These are phyloP conservation scores for Penicillium brasilianum DNA, from an alignment of 2,329 filamentous ascomycete genomes.

Conservation along the genomic window DNA sequence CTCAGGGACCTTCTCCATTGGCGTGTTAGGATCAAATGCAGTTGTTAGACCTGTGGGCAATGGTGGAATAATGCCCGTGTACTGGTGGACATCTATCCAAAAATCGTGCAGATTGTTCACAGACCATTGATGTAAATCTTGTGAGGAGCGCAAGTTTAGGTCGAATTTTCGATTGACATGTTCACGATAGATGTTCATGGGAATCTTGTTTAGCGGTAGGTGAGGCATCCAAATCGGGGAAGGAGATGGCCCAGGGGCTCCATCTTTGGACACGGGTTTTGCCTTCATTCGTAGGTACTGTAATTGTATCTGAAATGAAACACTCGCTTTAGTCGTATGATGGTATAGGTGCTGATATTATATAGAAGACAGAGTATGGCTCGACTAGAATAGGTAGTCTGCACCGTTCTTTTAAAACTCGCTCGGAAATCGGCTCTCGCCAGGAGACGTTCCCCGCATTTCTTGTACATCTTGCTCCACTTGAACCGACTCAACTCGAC, in stretches of 20 bases:
- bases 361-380: background rate
- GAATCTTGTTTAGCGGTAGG: conserved; percentile 18
- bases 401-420: conserved; percentile 2
- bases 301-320: background rate
- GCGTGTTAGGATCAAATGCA: conserved; percentile 45
- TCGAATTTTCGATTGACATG: conserved; percentile 26
- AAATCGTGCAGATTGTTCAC: conserved; percentile 48
- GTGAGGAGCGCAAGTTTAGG: conserved; percentile 27
- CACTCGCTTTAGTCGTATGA: background rate
- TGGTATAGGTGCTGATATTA: background rate
- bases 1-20: conserved; percentile 44
- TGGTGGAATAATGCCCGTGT: conserved; percentile 43
- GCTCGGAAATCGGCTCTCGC: conserved; percentile 11
- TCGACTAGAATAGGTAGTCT: background rate
- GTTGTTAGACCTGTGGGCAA: conserved; percentile 23
- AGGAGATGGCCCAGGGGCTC: conserved; percentile 10
- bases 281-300: background rate
- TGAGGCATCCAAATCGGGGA: conserved; percentile 22
- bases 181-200: conserved; percentile 25
- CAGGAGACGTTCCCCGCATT: conserved; percentile 7
- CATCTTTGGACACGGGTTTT: background rate
- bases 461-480: background rate
- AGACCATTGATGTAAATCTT: conserved; percentile 49
- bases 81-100: conserved; percentile 51
- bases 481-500: background rate